phyloP scores from a whole-genome alignment of 1,284 basidiomycete species.

The Heterobasidion parviporum region DNA sequence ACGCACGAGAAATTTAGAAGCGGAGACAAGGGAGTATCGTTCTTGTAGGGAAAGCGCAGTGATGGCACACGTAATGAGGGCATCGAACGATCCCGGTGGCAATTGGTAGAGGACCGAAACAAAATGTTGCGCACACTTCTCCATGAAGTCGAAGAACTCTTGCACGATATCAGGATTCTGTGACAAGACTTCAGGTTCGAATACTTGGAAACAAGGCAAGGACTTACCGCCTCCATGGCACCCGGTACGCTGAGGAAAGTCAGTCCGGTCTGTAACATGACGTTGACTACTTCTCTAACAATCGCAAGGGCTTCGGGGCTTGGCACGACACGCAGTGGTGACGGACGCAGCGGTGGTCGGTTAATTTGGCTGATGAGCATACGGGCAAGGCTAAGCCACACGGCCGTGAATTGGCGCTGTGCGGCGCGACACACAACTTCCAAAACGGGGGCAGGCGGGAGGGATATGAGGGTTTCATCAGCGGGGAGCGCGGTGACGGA shows the following conservation, averaged over 20 bases:
- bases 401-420: slow-evolving; percentile 65
- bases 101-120: slow-evolving; percentile 62
- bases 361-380: slow-evolving; percentile 76
- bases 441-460: slow-evolving; percentile 72
- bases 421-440: slow-evolving; percentile 71
- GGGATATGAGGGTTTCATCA: slow-evolving; percentile 70
- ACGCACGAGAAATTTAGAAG: slow-evolving; percentile 75
- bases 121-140: slow-evolving; percentile 69
- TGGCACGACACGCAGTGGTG: slow-evolving; percentile 31
- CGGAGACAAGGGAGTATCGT: slow-evolving; percentile 78
- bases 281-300: slow-evolving; percentile 46
- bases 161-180: slow-evolving; percentile 87
- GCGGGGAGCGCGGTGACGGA: slow-evolving; percentile 67
- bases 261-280: slow-evolving; percentile 58
- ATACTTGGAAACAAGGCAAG: neutral
- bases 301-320: slow-evolving; percentile 33
- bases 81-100: slow-evolving; percentile 58
- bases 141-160: slow-evolving; percentile 77
- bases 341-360: slow-evolving; percentile 48
- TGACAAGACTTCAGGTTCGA: neutral
- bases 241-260: slow-evolving; percentile 45
- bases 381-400: slow-evolving; percentile 77
- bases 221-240: slow-evolving; percentile 64
- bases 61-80: slow-evolving; percentile 66
- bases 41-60: slow-evolving; percentile 72